Percentiles rank a stretch among this genome's conserved stretches.
Evolutionary conservation across 1,284 basidiomycete species (phyloP).

Genomic region (Sphagnurus paluster): DNA sequence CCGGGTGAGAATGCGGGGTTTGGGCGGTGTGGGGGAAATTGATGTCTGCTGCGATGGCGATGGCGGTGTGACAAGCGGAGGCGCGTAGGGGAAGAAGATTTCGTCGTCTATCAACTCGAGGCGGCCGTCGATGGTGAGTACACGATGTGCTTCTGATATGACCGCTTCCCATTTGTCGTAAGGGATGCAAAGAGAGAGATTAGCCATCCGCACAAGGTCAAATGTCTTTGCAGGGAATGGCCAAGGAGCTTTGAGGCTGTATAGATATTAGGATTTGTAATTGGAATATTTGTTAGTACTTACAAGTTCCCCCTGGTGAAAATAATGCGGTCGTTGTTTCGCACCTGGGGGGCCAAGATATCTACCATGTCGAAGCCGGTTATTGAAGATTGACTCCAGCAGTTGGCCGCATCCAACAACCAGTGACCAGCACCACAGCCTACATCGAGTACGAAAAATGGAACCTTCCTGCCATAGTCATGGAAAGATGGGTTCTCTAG

Average conservation of each 20-base stretch:
- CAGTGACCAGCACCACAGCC: constrained; percentile 72
- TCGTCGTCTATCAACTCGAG: constrained; percentile 75
- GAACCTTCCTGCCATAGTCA: constrained; percentile 50
- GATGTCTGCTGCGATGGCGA: constrained; percentile 14
- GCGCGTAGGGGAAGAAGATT: constrained; percentile 58
- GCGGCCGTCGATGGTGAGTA: constrained; percentile 59
- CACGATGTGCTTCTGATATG: constrained; percentile 56
- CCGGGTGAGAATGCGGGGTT: constrained; percentile 6
- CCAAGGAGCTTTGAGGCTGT: constrained; percentile 51
- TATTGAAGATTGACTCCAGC: constrained; percentile 59
- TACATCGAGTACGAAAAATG: constrained; percentile 62
- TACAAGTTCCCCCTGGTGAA: constrained; percentile 69
- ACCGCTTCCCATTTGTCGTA: constrained; percentile 56
- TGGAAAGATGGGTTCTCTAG: constrained; percentile 58
- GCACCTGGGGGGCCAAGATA: constrained; percentile 39
- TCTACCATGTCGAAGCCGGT: constrained; percentile 68
- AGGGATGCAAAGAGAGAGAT: constrained; percentile 61
- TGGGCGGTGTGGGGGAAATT: constrained; percentile 10
- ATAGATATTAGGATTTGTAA: constrained; percentile 9
- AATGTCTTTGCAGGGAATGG: constrained; percentile 64
- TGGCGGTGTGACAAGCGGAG: too few species aligned
- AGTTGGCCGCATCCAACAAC: constrained; percentile 55
- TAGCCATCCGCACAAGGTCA: constrained; percentile 70
- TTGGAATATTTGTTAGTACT: constrained; percentile 26
- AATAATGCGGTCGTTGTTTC: constrained; percentile 47